These are phyloP conservation scores for Bretschneidera sinensis DNA, from an alignment of 345 rosid species.

Conservation along the genomic window DNA sequence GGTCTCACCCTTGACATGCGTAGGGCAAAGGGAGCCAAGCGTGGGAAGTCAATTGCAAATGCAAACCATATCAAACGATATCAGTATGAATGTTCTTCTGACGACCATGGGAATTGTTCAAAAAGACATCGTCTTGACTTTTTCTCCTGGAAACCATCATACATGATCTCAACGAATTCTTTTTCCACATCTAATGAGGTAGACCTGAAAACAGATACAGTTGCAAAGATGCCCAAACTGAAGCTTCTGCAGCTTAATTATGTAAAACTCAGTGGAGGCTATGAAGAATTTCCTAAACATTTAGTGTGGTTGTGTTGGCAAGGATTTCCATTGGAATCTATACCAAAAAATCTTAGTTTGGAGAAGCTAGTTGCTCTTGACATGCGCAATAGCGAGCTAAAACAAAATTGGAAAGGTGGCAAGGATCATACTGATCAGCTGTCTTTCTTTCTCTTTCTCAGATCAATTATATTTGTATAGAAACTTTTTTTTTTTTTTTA, in stretches of 20 bases:
- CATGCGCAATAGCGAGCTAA: background rate
- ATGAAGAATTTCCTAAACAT: background rate
- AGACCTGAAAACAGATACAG: background rate
- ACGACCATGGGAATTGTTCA: background rate
- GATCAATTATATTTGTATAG: background rate
- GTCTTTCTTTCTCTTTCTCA: background rate
- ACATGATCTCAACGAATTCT: background rate
- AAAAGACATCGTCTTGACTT: background rate
- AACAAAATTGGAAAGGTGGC: background rate
- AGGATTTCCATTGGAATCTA: background rate
- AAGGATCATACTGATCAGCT: background rate
- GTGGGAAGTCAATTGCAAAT: background rate
- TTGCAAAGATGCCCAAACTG: background rate
- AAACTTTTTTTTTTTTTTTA: background rate
- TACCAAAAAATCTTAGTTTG: background rate
- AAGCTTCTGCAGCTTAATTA: background rate
- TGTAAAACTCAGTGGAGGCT: background rate
- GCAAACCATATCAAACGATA: background rate
- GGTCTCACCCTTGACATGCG: background rate
- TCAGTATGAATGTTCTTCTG: background rate
- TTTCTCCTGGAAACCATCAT: background rate
- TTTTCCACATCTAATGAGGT: background rate
- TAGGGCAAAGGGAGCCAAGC: background rate
- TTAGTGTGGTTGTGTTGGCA: slow-evolving; percentile 6
- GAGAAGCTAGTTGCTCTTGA: slow-evolving; percentile 4